Evolutionary conservation across 1,284 basidiomycete species (phyloP).

Genomic region (Caloboletus inedulis): DNA sequence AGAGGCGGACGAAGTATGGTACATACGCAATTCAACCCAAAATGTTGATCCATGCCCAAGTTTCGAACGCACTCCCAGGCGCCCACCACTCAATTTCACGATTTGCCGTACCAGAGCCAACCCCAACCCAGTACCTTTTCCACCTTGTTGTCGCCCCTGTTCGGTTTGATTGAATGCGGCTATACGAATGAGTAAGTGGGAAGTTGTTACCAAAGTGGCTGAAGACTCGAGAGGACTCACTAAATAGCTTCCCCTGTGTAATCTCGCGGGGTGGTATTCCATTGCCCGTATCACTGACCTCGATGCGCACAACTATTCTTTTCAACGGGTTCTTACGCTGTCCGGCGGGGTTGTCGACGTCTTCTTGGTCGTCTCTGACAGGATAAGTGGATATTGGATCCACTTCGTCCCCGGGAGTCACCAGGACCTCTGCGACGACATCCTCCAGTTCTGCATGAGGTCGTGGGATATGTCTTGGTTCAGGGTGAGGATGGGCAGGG

Average conservation of each 20-base stretch:
- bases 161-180: slow-evolving; percentile 78
- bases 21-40: slow-evolving; percentile 74
- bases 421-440: slow-evolving; percentile 15
- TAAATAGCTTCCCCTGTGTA: slow-evolving; percentile 70
- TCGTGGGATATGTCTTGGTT: slow-evolving; percentile 6
- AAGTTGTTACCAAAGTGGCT: not conserved
- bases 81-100: slow-evolving; percentile 78
- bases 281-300: slow-evolving; percentile 78
- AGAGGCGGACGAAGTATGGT: slow-evolving; percentile 18
- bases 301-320: slow-evolving; percentile 73
- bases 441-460: slow-evolving; percentile 15
- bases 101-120: slow-evolving; percentile 88
- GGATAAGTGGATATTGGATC: not conserved
- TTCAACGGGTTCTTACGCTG: slow-evolving; percentile 40
- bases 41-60: slow-evolving; percentile 66
- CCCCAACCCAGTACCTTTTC: slow-evolving; percentile 87
- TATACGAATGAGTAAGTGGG: slow-evolving; percentile 24
- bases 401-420: slow-evolving; percentile 10
- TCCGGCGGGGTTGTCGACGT: not conserved
- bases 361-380: slow-evolving; percentile 1
- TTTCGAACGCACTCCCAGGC: slow-evolving; percentile 70
- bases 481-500: slow-evolving; percentile 23
- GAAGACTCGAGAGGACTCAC: slow-evolving; percentile 41
- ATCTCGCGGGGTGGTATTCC: slow-evolving; percentile 75
- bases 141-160: slow-evolving; percentile 79